These are phyloP conservation scores for Chrysosporium keratinophilum DNA, from an alignment of 2,329 filamentous ascomycete genomes.

Conservation along the genomic window DNA sequence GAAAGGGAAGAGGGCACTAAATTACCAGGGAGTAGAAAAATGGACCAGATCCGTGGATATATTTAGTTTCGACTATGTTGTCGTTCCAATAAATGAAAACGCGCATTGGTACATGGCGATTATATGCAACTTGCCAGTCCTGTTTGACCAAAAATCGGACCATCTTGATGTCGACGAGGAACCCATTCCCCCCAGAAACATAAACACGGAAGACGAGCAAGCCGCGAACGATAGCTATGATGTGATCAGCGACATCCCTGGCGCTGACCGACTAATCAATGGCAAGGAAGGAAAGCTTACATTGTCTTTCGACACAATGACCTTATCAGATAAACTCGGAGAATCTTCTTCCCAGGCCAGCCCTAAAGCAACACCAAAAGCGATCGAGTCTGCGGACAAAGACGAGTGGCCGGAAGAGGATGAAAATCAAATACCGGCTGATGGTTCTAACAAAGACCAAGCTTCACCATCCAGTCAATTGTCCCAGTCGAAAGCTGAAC, in stretches of 20 bases:
- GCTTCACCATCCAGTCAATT: background rate
- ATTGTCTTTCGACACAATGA: constrained; percentile 25
- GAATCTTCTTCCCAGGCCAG: constrained; percentile 1
- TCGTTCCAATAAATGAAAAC: constrained; percentile 83
- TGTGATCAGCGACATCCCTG: background rate
- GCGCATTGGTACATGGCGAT: constrained; percentile 92
- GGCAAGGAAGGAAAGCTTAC: constrained; percentile 21
- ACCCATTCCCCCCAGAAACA: background rate
- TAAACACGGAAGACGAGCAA: background rate
- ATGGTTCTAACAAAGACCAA: constrained; percentile 5
- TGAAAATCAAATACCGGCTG: constrained; percentile 18
- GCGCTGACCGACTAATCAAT: constrained; percentile 7
- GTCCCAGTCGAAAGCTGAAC: constrained; percentile 3
- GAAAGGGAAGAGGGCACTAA: constrained; percentile 50
- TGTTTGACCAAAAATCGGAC: constrained; percentile 4
- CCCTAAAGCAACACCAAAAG: background rate
- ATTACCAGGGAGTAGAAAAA: constrained; percentile 71
- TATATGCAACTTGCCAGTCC: constrained; percentile 70
- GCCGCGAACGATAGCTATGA: background rate
- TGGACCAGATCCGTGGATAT: constrained; percentile 85
- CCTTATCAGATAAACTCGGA: constrained; percentile 19
- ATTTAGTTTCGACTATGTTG: constrained; percentile 74
- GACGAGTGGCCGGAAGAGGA: constrained; percentile 27
- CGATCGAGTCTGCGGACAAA: constrained; percentile 10
- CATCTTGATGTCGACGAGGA: background rate